These are phyloP conservation scores for Sporopachydermia quercuum DNA, from an alignment of 805 yeast species.

Conservation along the genomic window DNA sequence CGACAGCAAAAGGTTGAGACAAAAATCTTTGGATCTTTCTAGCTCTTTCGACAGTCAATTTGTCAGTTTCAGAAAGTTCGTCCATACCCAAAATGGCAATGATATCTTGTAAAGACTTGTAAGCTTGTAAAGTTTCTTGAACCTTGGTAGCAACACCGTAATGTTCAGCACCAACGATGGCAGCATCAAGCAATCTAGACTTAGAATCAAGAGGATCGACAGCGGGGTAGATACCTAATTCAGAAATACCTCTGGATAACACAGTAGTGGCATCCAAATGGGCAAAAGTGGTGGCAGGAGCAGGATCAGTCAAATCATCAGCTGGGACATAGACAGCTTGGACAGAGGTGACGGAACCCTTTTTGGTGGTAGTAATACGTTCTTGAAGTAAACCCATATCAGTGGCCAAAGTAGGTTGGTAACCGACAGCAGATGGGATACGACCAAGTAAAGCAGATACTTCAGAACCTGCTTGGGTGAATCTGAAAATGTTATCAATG, in stretches of 20 bases:
- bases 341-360: constrained; percentile 99
- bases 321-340: constrained; percentile 99
- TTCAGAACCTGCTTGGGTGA: constrained; percentile 99
- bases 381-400: constrained; percentile 99
- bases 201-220: constrained; percentile 99
- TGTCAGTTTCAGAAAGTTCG: constrained; percentile 97
- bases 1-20: constrained; percentile 99
- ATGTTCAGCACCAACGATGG: constrained; percentile 98
- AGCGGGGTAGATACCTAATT: constrained; percentile 99
- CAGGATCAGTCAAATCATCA: constrained; percentile 99
- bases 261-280: constrained; percentile 99
- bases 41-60: constrained; percentile 99
- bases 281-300: constrained; percentile 99
- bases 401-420: constrained; percentile 99
- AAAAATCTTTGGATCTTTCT: constrained; percentile 99
- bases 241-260: constrained; percentile 98
- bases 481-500: constrained; percentile 99
- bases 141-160: constrained; percentile 88
- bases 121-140: constrained; percentile 98
- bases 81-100: constrained; percentile 99
- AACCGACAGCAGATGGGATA: constrained; percentile 99
- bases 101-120: constrained; percentile 99
- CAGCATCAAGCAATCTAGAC: constrained; percentile 93
- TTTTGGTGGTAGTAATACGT: constrained; percentile 98
- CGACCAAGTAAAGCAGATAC: constrained; percentile 99